These are phyloP conservation scores for Penicillium sp. DNA, from an alignment of 2,329 filamentous ascomycete genomes.

Conservation along the genomic window DNA sequence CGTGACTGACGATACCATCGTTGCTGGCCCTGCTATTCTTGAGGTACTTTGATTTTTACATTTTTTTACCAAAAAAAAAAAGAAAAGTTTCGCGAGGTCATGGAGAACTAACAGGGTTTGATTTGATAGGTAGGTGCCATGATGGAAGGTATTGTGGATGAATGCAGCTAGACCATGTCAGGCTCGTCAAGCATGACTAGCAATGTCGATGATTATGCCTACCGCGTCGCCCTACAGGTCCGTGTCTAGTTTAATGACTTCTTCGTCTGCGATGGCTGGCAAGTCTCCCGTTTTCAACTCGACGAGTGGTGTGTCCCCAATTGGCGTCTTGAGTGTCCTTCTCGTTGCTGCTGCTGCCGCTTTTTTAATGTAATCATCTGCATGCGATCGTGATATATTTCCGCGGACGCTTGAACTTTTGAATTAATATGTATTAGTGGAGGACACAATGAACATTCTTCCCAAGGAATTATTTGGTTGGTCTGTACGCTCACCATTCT, in stretches of 20 bases:
- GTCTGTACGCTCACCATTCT: neutral
- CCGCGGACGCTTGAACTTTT: neutral
- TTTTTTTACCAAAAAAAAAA: too few species aligned
- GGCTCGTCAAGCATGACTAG: neutral
- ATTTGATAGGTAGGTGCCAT: slow-evolving; percentile 1
- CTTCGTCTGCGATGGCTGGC: neutral
- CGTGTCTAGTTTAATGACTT: neutral
- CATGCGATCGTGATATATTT: neutral
- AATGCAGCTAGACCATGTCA: neutral
- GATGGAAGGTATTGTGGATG: neutral
- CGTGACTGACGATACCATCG: slow-evolving; percentile 28
- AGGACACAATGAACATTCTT: neutral
- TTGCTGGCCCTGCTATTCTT: slow-evolving; percentile 34
- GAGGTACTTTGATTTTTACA: slow-evolving; percentile 23
- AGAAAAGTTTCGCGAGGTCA: too few species aligned
- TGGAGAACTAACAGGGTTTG: slow-evolving; percentile 3
- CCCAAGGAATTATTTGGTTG: neutral
- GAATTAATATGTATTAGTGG: neutral
- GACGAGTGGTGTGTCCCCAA: neutral
- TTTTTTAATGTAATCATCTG: neutral
- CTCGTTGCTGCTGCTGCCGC: neutral
- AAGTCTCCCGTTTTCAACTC: neutral
- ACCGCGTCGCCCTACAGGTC: neutral
- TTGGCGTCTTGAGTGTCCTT: neutral
- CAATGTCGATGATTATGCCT: neutral